Conservation (phyloP, 208 protist genomes). For the Acanthamoeba polyphaga region DNA sequence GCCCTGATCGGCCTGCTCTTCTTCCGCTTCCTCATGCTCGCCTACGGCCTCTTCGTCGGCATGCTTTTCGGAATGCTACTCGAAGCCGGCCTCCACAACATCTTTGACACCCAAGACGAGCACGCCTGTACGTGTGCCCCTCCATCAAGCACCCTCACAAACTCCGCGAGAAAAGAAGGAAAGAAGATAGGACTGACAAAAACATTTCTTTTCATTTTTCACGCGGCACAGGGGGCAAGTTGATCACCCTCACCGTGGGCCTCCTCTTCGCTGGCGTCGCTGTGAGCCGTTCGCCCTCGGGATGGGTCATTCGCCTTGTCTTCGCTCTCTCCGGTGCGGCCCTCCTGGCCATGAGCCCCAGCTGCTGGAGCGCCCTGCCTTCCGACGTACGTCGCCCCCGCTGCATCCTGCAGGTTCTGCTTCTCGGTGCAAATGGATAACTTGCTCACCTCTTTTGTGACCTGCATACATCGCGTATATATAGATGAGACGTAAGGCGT, state of each 20-base stretch:
- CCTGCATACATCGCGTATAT: background rate
- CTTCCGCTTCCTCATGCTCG: constrained; percentile 41
- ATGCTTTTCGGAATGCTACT: background rate
- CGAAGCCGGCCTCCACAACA: constrained; percentile 55
- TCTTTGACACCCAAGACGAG: constrained; percentile 67
- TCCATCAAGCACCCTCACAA: background rate
- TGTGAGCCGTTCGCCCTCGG: background rate
- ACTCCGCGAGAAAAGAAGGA: background rate
- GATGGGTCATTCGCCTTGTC: background rate
- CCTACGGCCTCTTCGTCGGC: constrained; percentile 33
- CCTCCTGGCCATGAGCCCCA: constrained; percentile 45
- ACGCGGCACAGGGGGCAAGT: constrained; percentile 49
- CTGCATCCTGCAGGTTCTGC: background rate
- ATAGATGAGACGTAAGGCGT: constrained; percentile 24
- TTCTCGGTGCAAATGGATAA: too few species aligned
- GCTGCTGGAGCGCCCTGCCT: constrained; percentile 54
- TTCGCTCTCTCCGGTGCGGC: constrained; percentile 5
- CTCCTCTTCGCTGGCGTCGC: constrained; percentile 13
- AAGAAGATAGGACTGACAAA: background rate
- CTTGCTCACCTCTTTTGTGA: background rate
- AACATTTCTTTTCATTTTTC: background rate
- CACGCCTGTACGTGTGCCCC: constrained; percentile 17
- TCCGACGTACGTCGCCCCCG: background rate
- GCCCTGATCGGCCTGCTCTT: constrained; percentile 35
- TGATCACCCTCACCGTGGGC: constrained; percentile 26